Conservation (phyloP, 306 rosid species). For the Quercus robur region DNA sequence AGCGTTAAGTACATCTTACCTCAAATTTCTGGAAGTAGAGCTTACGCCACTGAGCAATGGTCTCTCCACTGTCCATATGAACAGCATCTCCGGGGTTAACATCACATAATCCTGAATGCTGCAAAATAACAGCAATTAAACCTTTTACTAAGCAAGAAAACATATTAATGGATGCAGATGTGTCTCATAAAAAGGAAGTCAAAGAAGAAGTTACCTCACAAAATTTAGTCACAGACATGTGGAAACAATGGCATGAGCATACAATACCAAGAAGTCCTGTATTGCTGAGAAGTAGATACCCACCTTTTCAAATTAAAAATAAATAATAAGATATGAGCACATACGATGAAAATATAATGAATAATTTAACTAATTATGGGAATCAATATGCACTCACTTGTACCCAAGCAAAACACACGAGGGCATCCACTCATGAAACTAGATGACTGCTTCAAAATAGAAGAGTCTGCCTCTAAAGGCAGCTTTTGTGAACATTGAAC, state of each 20-base stretch:
- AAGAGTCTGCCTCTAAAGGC: conserved; percentile 11
- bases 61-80: conserved; percentile 58
- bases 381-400: conserved; percentile 24
- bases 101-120: conserved; percentile 61
- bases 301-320: conserved; percentile 26
- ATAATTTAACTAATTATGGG: background rate
- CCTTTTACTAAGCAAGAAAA: conserved; percentile 6
- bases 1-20: conserved; percentile 42
- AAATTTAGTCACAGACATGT: conserved; percentile 69
- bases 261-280: conserved; percentile 58
- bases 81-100: conserved; percentile 57
- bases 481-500: conserved; percentile 10
- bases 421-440: conserved; percentile 33
- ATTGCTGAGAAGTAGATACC: conserved; percentile 37
- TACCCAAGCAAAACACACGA: conserved; percentile 30
- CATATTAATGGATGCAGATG: conserved; percentile 7
- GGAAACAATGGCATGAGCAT: conserved; percentile 60
- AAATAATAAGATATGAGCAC: background rate
- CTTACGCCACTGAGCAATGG: conserved; percentile 56
- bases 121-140: conserved; percentile 25
- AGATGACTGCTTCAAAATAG: conserved; percentile 11
- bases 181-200: background rate
- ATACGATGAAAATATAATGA: background rate
- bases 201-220: conserved; percentile 50
- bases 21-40: conserved; percentile 46